phyloP scores from a whole-genome alignment of 306 rosid genomes.

The Morella rubra region DNA sequence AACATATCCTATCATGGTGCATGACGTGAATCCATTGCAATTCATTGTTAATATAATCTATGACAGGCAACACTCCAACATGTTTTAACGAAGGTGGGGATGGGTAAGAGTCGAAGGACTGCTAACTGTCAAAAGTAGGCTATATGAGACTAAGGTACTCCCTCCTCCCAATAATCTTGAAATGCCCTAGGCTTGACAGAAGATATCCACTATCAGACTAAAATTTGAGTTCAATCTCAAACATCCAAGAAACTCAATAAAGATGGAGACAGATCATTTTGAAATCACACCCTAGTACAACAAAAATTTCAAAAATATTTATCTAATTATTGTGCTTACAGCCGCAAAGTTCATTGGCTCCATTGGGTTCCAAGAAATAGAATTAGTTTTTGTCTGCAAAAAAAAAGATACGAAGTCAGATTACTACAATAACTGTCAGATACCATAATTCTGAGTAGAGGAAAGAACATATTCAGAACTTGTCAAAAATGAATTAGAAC shows the following conservation, averaged over 20 bases:
- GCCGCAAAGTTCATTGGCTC: constrained; percentile 93
- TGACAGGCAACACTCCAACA: background rate
- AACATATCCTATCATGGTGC: background rate
- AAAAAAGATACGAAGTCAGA: constrained; percentile 35
- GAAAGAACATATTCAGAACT: background rate
- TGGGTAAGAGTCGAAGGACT: background rate
- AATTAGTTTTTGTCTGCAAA: constrained; percentile 80
- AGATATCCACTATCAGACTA: constrained; percentile 2
- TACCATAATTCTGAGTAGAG: background rate
- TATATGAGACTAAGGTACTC: background rate
- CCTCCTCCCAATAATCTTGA: background rate
- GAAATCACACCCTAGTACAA: constrained; percentile 3
- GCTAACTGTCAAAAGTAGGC: background rate
- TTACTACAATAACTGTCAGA: constrained; percentile 19
- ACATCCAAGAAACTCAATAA: background rate
- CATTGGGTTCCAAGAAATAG: constrained; percentile 94
- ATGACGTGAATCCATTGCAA: background rate
- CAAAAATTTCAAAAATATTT: background rate
- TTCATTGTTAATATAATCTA: background rate
- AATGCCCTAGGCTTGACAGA: background rate
- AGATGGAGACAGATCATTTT: background rate
- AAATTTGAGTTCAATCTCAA: constrained; percentile 9
- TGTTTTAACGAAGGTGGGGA: background rate
- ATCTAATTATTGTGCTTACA: constrained; percentile 52
- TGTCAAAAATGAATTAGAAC: background rate